Conservation (phyloP, 805 yeast genomes). For the Nakazawaea wyomingensis region DNA sequence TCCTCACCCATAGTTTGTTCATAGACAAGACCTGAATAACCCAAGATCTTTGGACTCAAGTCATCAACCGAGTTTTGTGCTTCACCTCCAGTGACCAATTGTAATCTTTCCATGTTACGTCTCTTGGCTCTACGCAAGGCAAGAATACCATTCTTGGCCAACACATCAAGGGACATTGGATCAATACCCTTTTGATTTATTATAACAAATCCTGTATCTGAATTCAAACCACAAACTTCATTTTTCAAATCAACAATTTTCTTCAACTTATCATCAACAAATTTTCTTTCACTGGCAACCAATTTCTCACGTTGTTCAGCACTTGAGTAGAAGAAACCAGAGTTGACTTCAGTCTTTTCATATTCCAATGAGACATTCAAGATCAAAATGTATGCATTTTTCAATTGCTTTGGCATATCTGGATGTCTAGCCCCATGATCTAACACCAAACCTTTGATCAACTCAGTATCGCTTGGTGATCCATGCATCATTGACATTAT, state of each 20-base stretch:
- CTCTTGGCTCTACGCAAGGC: constrained; percentile 98
- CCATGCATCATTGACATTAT: constrained; percentile 98
- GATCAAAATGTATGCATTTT: constrained; percentile 79
- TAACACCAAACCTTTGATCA: constrained; percentile 83
- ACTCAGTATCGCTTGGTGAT: constrained; percentile 74
- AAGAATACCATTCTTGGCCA: constrained; percentile 87
- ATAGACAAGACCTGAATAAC: constrained; percentile 84
- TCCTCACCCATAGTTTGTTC: constrained; percentile 96
- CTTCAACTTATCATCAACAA: constrained; percentile 88
- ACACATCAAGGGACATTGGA: constrained; percentile 92
- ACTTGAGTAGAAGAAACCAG: constrained; percentile 87
- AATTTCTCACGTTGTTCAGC: constrained; percentile 96
- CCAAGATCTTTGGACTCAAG: constrained; percentile 70
- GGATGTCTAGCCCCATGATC: constrained; percentile 99
- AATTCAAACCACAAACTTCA: constrained; percentile 76
- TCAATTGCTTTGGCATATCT: constrained; percentile 90
- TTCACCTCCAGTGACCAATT: constrained; percentile 92
- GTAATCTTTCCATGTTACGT: constrained; percentile 98
- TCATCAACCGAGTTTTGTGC: constrained; percentile 98
- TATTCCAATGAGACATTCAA: constrained; percentile 93
- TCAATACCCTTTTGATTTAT: constrained; percentile 98
- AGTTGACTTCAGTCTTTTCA: constrained; percentile 96
- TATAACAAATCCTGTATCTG: constrained; percentile 78
- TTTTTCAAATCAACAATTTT: constrained; percentile 92
- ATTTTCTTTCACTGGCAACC: constrained; percentile 87